A percentile compares a stretch with the other conserved stretches of the same genome.
These are phyloP conservation scores for Russula sp. DNA, from an alignment of 768 basidiomycete species.

Conservation along the genomic window DNA sequence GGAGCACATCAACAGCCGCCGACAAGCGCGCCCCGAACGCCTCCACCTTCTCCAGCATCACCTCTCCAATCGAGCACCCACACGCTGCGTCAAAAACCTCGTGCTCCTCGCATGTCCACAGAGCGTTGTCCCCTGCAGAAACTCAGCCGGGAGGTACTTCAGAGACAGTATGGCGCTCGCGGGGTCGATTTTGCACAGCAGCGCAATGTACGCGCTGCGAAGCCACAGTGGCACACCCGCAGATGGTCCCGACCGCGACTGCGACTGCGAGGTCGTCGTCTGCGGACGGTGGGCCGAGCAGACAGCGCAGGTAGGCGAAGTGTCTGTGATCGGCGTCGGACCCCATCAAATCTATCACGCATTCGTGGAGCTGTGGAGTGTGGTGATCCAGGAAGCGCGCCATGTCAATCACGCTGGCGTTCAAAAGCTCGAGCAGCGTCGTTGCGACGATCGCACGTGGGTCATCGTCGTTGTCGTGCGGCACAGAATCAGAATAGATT, in stretches of 20 bases:
- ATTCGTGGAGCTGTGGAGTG: too few species aligned
- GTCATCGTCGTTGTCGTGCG: constrained; percentile 42
- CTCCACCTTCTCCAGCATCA: constrained; percentile 62
- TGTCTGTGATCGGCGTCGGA: too few species aligned
- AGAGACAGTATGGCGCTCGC: constrained; percentile 57
- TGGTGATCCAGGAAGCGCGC: too few species aligned
- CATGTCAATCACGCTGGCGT: too few species aligned
- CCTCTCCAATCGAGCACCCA: constrained; percentile 72
- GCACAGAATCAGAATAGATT: constrained; percentile 44
- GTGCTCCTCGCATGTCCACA: constrained; percentile 59
- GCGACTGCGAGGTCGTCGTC: constrained; percentile 5
- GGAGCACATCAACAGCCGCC: constrained; percentile 36
- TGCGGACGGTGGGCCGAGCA: constrained; percentile 43
- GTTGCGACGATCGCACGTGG: constrained; percentile 32
- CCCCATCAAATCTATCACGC: too few species aligned
- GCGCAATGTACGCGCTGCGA: constrained; percentile 56
- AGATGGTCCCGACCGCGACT: constrained; percentile 33
- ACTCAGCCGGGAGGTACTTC: constrained; percentile 44
- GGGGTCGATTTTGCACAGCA: constrained; percentile 72
- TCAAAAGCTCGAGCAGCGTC: too few species aligned
- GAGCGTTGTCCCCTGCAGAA: constrained; percentile 52
- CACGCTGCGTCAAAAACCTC: constrained; percentile 66
- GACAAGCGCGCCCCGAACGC: constrained; percentile 49
- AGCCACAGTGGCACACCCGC: constrained; percentile 44
- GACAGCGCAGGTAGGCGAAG: too few species aligned